Percentiles rank a stretch among this genome's conserved stretches.
These are phyloP conservation scores for Chrysoporthe cubensis DNA, from an alignment of 2,329 filamentous ascomycete species.

Conservation along the genomic window DNA sequence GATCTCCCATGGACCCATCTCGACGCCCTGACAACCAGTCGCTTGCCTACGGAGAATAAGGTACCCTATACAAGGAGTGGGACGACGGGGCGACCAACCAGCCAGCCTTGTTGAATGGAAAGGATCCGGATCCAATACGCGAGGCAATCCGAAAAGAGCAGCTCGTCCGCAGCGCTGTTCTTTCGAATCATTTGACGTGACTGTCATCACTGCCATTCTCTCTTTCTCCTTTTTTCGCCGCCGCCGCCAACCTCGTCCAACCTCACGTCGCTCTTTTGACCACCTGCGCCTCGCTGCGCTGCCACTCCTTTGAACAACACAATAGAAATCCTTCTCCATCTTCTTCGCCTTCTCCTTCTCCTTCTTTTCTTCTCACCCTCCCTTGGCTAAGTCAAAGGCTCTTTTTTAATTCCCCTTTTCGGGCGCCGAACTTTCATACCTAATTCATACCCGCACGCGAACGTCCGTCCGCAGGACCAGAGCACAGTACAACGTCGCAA, in stretches of 20 bases:
- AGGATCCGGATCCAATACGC: slow-evolving; percentile 3
- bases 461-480: background rate
- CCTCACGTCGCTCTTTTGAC: slow-evolving; percentile 14
- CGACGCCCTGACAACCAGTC: slow-evolving; percentile 8
- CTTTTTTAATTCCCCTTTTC: background rate
- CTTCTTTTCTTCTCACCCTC: background rate
- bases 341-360: background rate
- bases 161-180: slow-evolving; percentile 3
- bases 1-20: background rate
- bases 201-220: background rate
- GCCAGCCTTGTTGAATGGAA: slow-evolving; percentile 11
- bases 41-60: slow-evolving; percentile 9
- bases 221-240: background rate
- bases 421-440: background rate
- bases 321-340: background rate
- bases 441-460: background rate
- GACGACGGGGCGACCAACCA: slow-evolving; percentile 16
- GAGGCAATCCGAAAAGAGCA: slow-evolving; percentile 8
- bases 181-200: background rate
- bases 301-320: slow-evolving; percentile 16
- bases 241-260: slow-evolving; percentile 11
- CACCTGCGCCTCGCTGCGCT: slow-evolving; percentile 17
- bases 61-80: slow-evolving; percentile 6
- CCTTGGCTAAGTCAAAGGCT: background rate
- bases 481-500: slow-evolving; percentile 19